phyloP scores from a whole-genome alignment of 225 moss, liverwort and hornwort species.

The Physcomitrellopsis africana region DNA sequence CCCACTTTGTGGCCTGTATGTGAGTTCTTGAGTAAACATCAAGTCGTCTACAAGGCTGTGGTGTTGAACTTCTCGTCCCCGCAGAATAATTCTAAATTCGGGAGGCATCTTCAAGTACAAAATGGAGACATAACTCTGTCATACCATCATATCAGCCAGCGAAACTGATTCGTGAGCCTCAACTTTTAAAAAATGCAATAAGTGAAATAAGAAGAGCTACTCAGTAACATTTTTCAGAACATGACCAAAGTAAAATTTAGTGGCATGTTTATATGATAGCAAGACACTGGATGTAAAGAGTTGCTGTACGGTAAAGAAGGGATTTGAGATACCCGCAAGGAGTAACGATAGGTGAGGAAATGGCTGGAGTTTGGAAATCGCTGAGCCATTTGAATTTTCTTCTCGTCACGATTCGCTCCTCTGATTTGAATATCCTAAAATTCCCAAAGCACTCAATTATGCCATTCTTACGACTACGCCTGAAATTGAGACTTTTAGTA shows the following conservation, averaged over 20 bases:
- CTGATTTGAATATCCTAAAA: constrained; percentile 71
- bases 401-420: constrained; percentile 62
- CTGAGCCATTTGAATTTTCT: constrained; percentile 45
- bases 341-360: constrained; percentile 54
- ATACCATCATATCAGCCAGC: not conserved
- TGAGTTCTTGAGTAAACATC: constrained; percentile 64
- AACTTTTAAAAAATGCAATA: not conserved
- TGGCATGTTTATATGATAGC: not conserved
- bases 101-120: constrained; percentile 67
- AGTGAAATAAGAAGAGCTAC: not conserved
- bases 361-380: constrained; percentile 46
- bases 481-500: not conserved
- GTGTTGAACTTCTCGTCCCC: constrained; percentile 67
- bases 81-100: constrained; percentile 59
- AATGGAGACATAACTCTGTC: constrained; percentile 72
- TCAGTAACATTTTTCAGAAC: not conserved
- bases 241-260: not conserved
- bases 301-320: not conserved
- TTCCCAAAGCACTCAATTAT: constrained; percentile 11
- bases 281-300: not conserved
- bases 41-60: constrained; percentile 66
- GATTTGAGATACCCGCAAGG: constrained; percentile 46
- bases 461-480: not conserved
- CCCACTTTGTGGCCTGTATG: constrained; percentile 74
- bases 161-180: not conserved